phyloP scores from a whole-genome alignment of 768 basidiomycete genomes.

The Suillus plorans region DNA sequence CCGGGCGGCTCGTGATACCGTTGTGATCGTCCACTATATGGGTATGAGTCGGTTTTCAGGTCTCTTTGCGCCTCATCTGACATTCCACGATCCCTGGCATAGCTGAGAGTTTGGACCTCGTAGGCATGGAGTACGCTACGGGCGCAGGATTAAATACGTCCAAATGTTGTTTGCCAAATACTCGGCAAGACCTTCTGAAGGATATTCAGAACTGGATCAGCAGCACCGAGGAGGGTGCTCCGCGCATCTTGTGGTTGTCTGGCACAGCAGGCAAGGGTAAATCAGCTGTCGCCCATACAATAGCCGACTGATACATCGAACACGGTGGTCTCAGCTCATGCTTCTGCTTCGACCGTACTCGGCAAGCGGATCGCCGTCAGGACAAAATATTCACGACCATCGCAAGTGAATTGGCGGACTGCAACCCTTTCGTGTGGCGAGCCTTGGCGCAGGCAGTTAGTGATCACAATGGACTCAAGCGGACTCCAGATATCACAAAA shows the following conservation, averaged over 20 bases:
- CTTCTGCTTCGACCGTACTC: conserved; percentile 15
- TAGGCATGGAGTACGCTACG: neutral
- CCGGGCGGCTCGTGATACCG: neutral
- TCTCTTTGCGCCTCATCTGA: neutral
- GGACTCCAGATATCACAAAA: neutral
- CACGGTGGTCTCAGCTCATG: conserved; percentile 12
- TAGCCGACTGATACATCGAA: conserved; percentile 11
- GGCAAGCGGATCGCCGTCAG: neutral
- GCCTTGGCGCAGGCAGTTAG: neutral
- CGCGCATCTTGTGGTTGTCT: conserved; percentile 12
- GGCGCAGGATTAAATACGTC: conserved; percentile 1
- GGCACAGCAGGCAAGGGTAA: conserved; percentile 14
- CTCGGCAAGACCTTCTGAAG: conserved; percentile 11
- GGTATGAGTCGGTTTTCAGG: neutral
- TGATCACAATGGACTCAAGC: neutral
- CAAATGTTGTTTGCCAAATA: conserved; percentile 14
- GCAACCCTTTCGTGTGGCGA: neutral
- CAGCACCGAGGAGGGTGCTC: neutral
- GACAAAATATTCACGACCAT: conserved; percentile 7
- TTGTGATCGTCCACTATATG: neutral
- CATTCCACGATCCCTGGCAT: neutral
- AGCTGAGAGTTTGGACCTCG: neutral
- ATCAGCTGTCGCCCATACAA: conserved; percentile 9
- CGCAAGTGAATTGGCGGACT: neutral
- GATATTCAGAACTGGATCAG: conserved; percentile 18